A percentile compares a stretch with the other conserved stretches of the same genome.
phyloP scores from a whole-genome alignment of 495 filamentous ascomycete genomes.

The Lophiostoma macrostomum region DNA sequence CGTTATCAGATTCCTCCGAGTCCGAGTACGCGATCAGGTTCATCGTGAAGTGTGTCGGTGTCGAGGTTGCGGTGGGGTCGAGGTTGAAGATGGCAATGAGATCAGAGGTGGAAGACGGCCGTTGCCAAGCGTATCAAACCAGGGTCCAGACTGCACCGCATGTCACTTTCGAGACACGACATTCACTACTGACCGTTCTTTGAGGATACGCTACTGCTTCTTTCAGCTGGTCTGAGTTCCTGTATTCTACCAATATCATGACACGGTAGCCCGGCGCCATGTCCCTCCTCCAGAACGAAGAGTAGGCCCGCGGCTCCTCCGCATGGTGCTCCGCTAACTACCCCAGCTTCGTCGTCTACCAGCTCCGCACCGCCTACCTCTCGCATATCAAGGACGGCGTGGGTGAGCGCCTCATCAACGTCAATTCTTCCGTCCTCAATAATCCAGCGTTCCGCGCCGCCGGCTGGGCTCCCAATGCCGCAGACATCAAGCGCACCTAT shows the following conservation, averaged over 20 bases:
- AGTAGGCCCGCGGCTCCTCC: conserved; percentile 55
- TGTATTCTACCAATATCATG: conserved; percentile 1
- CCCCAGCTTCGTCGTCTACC: conserved; percentile 83
- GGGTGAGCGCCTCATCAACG: conserved; percentile 88
- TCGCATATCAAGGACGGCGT: conserved; percentile 90
- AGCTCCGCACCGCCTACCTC: conserved; percentile 87
- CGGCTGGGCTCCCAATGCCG: conserved; percentile 78
- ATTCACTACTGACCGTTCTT: conserved; percentile 1
- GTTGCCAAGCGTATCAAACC: conserved; percentile 1
- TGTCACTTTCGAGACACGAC: conserved; percentile 2
- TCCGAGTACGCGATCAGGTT: conserved; percentile 54
- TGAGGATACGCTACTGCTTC: not conserved
- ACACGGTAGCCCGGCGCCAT: conserved; percentile 45
- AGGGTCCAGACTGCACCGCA: not conserved
- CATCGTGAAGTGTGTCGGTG: conserved; percentile 26
- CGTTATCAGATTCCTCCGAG: conserved; percentile 72
- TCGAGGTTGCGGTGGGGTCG: not conserved
- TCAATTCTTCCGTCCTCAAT: conserved; percentile 87
- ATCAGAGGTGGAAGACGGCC: conserved; percentile 2
- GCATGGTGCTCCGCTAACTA: conserved; percentile 15
- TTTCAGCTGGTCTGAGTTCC: conserved; percentile 31
- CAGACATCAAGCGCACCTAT: conserved; percentile 83
- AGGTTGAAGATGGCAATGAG: conserved; percentile 4
- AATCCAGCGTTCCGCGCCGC: conserved; percentile 92
- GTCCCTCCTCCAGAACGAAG: conserved; percentile 95